Base-by-base conservation (phyloP, 2,329 filamentous ascomycete species). In the Phialophora tarda region DNA sequence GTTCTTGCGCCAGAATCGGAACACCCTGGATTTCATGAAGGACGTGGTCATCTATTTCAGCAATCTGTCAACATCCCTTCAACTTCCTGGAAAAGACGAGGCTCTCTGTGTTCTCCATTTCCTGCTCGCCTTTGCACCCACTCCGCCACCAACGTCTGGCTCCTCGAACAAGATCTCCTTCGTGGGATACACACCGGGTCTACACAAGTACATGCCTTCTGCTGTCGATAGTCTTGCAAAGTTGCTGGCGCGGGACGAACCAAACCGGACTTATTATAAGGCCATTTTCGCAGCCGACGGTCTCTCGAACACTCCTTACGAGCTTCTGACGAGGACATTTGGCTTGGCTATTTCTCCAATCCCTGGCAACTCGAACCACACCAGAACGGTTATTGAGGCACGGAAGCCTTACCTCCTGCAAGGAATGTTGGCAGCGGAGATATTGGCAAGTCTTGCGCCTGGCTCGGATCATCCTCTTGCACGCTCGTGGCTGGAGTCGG, bases 1-100 rank as follows among this genome's bases (percentile, higher is more conserved):
- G 84, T 85, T 98, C 32, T 81, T 98, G 50, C 88, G 92, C 47
- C 92, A 89, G 3, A 86, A 95, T 71, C 84, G 86, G 74, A 97
- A 97, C 78, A 95, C 91, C 0, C 82, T 97, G 71, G 95, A 99
- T 78, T 94, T 98, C 74, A 96, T 97, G 91, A 99, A 99, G 79
- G 95, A 99, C 77, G 83, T 93, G 32, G 87, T 98, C 65, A 89
- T 92, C 17, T 88, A 96, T 71, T 83, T 99, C 62, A 97, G 94
- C 64, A 98, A 99, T 77, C 87, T 96, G 56, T 89, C 93, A 7
- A 88, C 91, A 55, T 86, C 87, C 10, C 86, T 98, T 60, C 90
- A 94, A 74, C 83, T 99, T 47, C 90, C 93, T 1, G 90, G 90
- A 23, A 89, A 91, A 69, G 93, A 98, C 75, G 93, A 98, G 75